Conservation (phyloP, 306 rosid genomes). For the Rosa multiflora region DNA sequence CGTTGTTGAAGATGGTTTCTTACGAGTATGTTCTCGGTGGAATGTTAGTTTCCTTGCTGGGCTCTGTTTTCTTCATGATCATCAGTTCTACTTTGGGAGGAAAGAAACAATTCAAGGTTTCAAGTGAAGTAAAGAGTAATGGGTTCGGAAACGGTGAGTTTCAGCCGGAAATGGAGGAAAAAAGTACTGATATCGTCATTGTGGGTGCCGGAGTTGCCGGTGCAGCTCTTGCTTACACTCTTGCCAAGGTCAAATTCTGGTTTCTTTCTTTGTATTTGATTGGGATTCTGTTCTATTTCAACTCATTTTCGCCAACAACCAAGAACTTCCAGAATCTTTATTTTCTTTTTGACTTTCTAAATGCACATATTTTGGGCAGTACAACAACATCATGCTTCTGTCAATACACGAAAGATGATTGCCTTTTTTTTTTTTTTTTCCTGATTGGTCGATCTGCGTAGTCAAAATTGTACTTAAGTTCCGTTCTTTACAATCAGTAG, state of each 20-base stretch:
- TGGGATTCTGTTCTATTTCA: too few species aligned
- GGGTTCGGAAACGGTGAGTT: not conserved
- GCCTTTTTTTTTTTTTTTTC: too few species aligned
- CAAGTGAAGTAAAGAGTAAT: not conserved
- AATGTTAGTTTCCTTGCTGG: not conserved
- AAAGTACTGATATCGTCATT: constrained; percentile 6
- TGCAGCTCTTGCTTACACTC: constrained; percentile 18
- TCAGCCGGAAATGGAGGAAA: not conserved
- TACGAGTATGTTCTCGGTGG: not conserved
- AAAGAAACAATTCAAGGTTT: constrained; percentile 1
- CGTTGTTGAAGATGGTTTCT: not conserved
- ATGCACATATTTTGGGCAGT: too few species aligned
- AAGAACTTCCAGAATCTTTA: too few species aligned
- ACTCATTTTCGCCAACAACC: too few species aligned
- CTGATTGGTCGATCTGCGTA: too few species aligned
- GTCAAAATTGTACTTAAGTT: too few species aligned
- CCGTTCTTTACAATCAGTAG: too few species aligned
- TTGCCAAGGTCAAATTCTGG: constrained; percentile 18
- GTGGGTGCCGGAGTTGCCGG: constrained; percentile 26
- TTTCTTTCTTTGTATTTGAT: too few species aligned
- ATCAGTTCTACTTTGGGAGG: not conserved
- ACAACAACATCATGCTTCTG: too few species aligned
- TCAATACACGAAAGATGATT: too few species aligned
- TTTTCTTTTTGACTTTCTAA: too few species aligned
- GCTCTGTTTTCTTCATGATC: not conserved